Evolutionary conservation across 2,329 filamentous ascomycete genomes (phyloP), one percentile per base, ranked within the genome.

Genomic region (Cercospora beticola): DNA sequence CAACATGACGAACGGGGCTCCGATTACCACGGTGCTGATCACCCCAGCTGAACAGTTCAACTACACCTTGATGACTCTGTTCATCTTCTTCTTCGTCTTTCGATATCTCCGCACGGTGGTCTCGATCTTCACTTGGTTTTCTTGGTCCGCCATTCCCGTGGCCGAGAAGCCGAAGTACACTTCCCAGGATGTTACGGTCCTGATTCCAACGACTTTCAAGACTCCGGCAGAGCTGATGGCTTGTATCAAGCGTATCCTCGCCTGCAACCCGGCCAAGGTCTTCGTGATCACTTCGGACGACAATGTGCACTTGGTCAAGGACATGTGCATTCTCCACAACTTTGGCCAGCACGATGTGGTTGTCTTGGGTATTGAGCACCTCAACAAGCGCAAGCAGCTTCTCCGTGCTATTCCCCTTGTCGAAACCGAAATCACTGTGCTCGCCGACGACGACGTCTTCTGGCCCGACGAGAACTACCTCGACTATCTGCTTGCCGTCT

Each of bases 361-460:
- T 6, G 75, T 79, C n/a, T 68, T 79, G 40, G 78, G 77, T 18
- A 75, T 79, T 40, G 70, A 71, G 2, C 72, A 75, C 59, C 72
- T 79, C 23, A 78, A 79, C 70, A 80, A 79, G 75, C 74, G 77
- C 12, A 66, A 67, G 8, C 78, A 80, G 63, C 76, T 79, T 70
- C 69, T 79, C n/a, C 66, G 65, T 9, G 78, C 76, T 4, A 71
- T 80, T 23, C 63, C 73, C 9, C 49, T 74, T 10, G 73, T 78
- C 59, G 61, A 72, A 31, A 77, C 77, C 16, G 36, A 70, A 0
- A 74, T 79, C 36, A 73, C 72, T 1, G 74, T 78, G 52, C 78
- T 78, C 59, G 77, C 78, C 36, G 78, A 80, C 63, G 78, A 80
- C 63, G 78, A 80, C 64, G 78, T 80, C 36, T 75, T 78, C 64